A percentile compares a stretch with the other conserved stretches of the same genome.
Evolutionary conservation across 23 red algal genomes (phyloP).

Genomic region (Agarophyton chilense): DNA sequence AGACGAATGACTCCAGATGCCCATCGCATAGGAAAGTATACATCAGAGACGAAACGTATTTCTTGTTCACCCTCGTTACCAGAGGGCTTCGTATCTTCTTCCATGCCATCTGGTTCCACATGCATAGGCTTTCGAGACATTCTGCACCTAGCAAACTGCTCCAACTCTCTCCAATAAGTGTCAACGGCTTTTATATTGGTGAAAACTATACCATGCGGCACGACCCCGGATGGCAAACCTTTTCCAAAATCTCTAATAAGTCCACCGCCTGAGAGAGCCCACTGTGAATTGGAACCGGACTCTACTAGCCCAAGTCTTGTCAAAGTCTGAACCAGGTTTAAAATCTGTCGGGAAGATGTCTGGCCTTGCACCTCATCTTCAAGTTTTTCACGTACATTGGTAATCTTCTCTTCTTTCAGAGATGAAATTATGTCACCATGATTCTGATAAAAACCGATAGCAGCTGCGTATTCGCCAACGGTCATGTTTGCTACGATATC

Average conservation of each 20-base stretch:
- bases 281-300: constrained; percentile 8
- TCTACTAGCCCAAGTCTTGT: constrained; percentile 32
- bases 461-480: constrained; percentile 49
- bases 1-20: constrained; percentile 3
- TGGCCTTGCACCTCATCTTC: constrained; percentile 20
- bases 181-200: constrained; percentile 17
- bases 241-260: constrained; percentile 57
- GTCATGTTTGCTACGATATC: constrained; percentile 32
- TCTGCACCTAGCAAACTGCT: constrained; percentile 37
- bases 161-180: constrained; percentile 55
- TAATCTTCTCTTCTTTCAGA: constrained; percentile 24
- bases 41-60: constrained; percentile 11
- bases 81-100: not conserved
- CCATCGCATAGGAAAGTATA: constrained; percentile 23
- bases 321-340: constrained; percentile 23
- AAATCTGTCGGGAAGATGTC: constrained; percentile 17
- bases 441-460: constrained; percentile 44
- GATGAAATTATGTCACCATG: constrained; percentile 28
- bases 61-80: not conserved
- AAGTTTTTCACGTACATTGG: not conserved
- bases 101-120: not conserved
- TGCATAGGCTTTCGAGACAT: constrained; percentile 6
- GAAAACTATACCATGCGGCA: constrained; percentile 55
- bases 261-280: constrained; percentile 31
- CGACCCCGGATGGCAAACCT: constrained; percentile 49